These are phyloP conservation scores for Tolypocladium ovalisporum DNA, from an alignment of 2,329 filamentous ascomycete species.

Conservation along the genomic window DNA sequence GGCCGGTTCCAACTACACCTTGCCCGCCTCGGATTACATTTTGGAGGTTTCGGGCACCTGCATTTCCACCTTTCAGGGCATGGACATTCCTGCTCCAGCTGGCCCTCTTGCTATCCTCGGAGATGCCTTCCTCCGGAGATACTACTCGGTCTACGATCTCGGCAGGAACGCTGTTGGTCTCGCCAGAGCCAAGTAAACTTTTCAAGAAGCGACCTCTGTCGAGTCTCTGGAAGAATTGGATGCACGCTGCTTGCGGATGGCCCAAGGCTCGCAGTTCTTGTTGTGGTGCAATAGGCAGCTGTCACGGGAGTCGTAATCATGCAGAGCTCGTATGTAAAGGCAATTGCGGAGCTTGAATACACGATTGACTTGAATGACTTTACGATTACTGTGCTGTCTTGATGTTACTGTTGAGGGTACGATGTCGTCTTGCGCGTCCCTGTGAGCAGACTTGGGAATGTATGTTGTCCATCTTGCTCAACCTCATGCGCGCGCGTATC, in stretches of 20 bases:
- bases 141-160: conserved; percentile 95
- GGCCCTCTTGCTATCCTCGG: conserved; percentile 92
- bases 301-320: neutral
- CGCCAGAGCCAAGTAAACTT: conserved; percentile 60
- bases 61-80: conserved; percentile 95
- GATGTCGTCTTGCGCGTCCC: neutral
- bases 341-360: neutral
- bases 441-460: too few species aligned
- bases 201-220: neutral
- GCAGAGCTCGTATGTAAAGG: neutral
- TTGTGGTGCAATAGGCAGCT: neutral
- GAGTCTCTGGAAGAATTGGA: too few species aligned
- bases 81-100: conserved; percentile 80
- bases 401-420: neutral
- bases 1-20: conserved; percentile 85
- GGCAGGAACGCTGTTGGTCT: conserved; percentile 82
- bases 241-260: too few species aligned
- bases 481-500: neutral
- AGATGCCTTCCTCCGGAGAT: conserved; percentile 73
- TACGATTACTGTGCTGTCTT: neutral
- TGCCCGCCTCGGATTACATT: conserved; percentile 83
- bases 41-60: conserved; percentile 91
- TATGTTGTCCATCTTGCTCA: too few species aligned
- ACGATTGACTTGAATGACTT: neutral
- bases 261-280: neutral